Evolutionary conservation across 2,329 filamentous ascomycete genomes (phyloP).

Genomic region (Elsinoe necatrix): DNA sequence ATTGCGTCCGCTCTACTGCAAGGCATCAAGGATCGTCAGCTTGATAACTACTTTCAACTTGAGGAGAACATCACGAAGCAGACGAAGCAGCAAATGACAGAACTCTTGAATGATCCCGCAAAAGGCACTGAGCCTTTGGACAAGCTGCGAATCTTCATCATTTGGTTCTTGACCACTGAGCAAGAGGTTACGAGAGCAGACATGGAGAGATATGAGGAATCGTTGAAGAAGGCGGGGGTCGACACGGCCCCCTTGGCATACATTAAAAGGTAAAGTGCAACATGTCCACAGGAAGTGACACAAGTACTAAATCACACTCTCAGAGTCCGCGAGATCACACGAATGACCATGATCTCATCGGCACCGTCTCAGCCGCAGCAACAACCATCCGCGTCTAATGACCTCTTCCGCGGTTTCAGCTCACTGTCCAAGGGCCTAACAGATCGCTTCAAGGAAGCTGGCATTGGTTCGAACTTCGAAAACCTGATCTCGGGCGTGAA

Average conservation of each 20-base stretch:
- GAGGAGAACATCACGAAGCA: constrained; percentile 92
- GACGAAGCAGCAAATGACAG: constrained; percentile 78
- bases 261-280: constrained; percentile 66
- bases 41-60: constrained; percentile 92
- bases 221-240: constrained; percentile 64
- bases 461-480: constrained; percentile 80
- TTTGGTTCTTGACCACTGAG: constrained; percentile 93
- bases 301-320: not conserved
- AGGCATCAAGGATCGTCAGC: constrained; percentile 87
- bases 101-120: constrained; percentile 69
- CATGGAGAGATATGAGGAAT: constrained; percentile 77
- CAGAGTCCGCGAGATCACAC: constrained; percentile 83
- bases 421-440: constrained; percentile 86
- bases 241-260: constrained; percentile 75
- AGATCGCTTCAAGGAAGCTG: constrained; percentile 86
- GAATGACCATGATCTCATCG: constrained; percentile 96
- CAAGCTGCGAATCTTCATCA: constrained; percentile 88
- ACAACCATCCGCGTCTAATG: constrained; percentile 51
- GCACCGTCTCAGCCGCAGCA: constrained; percentile 59
- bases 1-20: constrained; percentile 71
- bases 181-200: constrained; percentile 75
- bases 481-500: constrained; percentile 93
- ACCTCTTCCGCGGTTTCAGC: constrained; percentile 88
- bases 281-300: not conserved
- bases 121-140: constrained; percentile 80